Evolutionary conservation across 768 basidiomycete species (phyloP), one percentile per base, ranked within the genome.

Genomic region (Suillus clintonianus): DNA sequence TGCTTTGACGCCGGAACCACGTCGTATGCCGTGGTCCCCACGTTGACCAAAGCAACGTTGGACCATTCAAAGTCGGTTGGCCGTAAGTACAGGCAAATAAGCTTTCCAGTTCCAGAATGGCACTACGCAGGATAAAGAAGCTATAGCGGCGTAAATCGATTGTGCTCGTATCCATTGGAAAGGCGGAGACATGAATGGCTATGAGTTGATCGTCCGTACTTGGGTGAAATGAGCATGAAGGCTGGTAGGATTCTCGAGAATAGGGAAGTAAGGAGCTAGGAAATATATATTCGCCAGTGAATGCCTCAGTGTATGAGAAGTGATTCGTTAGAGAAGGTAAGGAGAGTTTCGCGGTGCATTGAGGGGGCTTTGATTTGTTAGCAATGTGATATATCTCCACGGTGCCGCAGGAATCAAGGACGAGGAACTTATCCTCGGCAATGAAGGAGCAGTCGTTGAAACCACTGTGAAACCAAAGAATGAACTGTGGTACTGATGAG

Each of bases 361-460:
- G 64, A 3, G 83, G 83, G 5, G 65, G 57, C 13, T 72, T 74
- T 5, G 67, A 66, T 11, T 66, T 32, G 14, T 69, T 67, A 7
- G 71, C 69, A 39, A 86, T 84, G 1, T 73, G 77, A 66, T 81
- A 85, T n/a, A 85, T 80, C 65, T 83, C 83, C 61, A 86, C 81
- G 62, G 73, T 73, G 0, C 84, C 85, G 13, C 74, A 74, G 6
- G 83, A 82, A 4, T 79, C 76, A 24, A 83, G 82, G 24, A 85
- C 70, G 47, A 86, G 78, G 61, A 85, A 83, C 0, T 80, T 74
- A 37, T 79, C 72, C 22, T 77, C 72, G 1, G 81, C 79, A 24
- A 86, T 72, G 64, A 86, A 84, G 0, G 80, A 82, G 62, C 86
- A 85, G 62, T 86, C 85, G 65, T 85, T 83, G 47, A 85, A 85